A percentile compares a stretch with the other conserved stretches of the same genome.
Conservation (phyloP, 768 basidiomycete species). For the Rhizopogon sp. region DNA sequence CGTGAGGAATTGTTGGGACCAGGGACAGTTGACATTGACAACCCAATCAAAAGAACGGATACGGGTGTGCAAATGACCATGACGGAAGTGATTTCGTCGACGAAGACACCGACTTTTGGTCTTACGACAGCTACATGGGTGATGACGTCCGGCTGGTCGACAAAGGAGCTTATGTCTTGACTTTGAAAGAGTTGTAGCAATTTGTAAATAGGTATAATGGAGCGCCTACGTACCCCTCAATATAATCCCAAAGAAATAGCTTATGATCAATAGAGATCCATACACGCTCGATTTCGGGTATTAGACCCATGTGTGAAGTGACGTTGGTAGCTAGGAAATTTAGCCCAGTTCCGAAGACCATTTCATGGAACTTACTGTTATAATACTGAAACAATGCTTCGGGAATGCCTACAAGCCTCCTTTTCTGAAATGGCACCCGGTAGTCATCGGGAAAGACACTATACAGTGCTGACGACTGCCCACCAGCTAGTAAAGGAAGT, state of each 20-base stretch:
- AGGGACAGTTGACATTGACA: slow-evolving; percentile 48
- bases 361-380: slow-evolving; percentile 47
- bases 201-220: not conserved
- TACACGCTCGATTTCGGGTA: slow-evolving; percentile 89
- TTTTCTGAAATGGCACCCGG: slow-evolving; percentile 76
- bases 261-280: slow-evolving; percentile 96
- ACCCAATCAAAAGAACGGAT: slow-evolving; percentile 78
- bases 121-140: slow-evolving; percentile 83
- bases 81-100: slow-evolving; percentile 86
- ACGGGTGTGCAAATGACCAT: slow-evolving; percentile 88
- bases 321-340: slow-evolving; percentile 51
- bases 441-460: slow-evolving; percentile 74
- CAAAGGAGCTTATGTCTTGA: slow-evolving; percentile 89
- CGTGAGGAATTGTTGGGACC: slow-evolving; percentile 35
- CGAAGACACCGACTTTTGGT: slow-evolving; percentile 82
- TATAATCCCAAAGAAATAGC: slow-evolving; percentile 94
- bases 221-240: slow-evolving; percentile 67
- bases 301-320: slow-evolving; percentile 81
- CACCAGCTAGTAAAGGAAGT: slow-evolving; percentile 40
- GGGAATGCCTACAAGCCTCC: slow-evolving; percentile 70
- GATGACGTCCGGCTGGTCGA: slow-evolving; percentile 88
- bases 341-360: slow-evolving; percentile 6
- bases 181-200: slow-evolving; percentile 30
- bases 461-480: slow-evolving; percentile 71
- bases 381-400: slow-evolving; percentile 76